phyloP scores from a whole-genome alignment of 352 stramenopile genomes.

The Phytophthora uliginosa region DNA sequence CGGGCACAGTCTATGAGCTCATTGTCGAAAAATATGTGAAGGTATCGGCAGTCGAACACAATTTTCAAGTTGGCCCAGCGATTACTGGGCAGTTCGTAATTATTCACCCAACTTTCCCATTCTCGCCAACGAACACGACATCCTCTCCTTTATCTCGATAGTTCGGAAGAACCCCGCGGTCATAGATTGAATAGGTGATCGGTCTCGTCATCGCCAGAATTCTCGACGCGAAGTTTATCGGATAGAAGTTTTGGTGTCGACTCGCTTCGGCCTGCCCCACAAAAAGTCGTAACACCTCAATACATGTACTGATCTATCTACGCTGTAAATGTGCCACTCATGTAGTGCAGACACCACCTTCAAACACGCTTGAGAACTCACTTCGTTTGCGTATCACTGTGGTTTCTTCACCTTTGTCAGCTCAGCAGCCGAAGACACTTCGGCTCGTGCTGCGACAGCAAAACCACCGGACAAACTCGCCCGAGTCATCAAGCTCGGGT shows the following conservation, averaged over 20 bases:
- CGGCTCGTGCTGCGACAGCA: constrained; percentile 67
- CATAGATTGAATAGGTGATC: constrained; percentile 62
- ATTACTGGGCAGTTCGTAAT: constrained; percentile 61
- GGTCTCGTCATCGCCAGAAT: constrained; percentile 25
- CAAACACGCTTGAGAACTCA: constrained; percentile 8
- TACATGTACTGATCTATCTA: neutral
- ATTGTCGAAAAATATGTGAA: constrained; percentile 59
- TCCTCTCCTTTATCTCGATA: constrained; percentile 21
- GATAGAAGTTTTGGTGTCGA: constrained; percentile 53
- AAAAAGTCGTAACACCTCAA: constrained; percentile 1
- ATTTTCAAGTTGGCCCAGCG: constrained; percentile 55
- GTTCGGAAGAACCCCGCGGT: constrained; percentile 46
- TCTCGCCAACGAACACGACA: constrained; percentile 56
- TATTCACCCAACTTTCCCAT: constrained; percentile 59
- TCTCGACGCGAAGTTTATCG: constrained; percentile 37
- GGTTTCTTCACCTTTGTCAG: constrained; percentile 11
- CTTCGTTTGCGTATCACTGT: neutral
- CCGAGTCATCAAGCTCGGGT: constrained; percentile 64
- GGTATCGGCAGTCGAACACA: constrained; percentile 58
- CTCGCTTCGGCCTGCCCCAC: constrained; percentile 8
- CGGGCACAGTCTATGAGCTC: constrained; percentile 40
- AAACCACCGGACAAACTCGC: constrained; percentile 70
- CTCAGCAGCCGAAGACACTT: constrained; percentile 66
- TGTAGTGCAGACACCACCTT: constrained; percentile 6
- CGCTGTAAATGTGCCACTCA: neutral